Evolutionary conservation across 2,329 filamentous ascomycete species (phyloP).

Genomic region (Shiraia sp.): DNA sequence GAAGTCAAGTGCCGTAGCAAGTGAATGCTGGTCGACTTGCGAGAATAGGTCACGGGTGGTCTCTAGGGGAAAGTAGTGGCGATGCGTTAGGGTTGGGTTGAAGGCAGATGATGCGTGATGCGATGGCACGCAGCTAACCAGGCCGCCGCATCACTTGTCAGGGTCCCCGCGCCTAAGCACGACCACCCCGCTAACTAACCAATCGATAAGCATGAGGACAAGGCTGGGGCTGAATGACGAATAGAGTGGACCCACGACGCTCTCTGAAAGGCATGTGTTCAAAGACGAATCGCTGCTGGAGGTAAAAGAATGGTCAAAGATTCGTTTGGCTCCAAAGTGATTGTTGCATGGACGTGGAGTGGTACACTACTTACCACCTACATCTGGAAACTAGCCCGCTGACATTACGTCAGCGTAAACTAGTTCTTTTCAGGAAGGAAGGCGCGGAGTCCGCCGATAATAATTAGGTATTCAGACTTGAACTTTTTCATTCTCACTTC

Average conservation of each 20-base stretch:
- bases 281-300: not conserved
- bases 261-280: not conserved
- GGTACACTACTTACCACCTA: no score
- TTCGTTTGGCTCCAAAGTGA: not conserved
- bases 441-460: slow-evolving; percentile 20
- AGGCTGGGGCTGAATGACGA: slow-evolving; percentile 15
- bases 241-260: slow-evolving; percentile 1
- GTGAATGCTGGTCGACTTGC: slow-evolving; percentile 20
- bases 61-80: slow-evolving; percentile 16
- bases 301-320: not conserved
- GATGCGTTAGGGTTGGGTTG: slow-evolving; percentile 16
- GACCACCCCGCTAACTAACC: slow-evolving; percentile 18
- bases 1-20: slow-evolving; percentile 19
- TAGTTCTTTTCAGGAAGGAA: slow-evolving; percentile 25
- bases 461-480: not conserved
- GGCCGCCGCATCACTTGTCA: slow-evolving; percentile 13
- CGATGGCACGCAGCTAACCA: slow-evolving; percentile 11
- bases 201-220: slow-evolving; percentile 31
- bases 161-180: slow-evolving; percentile 16
- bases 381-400: slow-evolving; percentile 6
- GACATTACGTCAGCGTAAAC: slow-evolving; percentile 28
- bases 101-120: slow-evolving; percentile 35
- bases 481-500: slow-evolving; percentile 3
- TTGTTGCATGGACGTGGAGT: not conserved
- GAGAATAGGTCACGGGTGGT: slow-evolving; percentile 24